These are phyloP conservation scores for Trifolium pratense DNA, from an alignment of 306 rosid species.

Conservation along the genomic window DNA sequence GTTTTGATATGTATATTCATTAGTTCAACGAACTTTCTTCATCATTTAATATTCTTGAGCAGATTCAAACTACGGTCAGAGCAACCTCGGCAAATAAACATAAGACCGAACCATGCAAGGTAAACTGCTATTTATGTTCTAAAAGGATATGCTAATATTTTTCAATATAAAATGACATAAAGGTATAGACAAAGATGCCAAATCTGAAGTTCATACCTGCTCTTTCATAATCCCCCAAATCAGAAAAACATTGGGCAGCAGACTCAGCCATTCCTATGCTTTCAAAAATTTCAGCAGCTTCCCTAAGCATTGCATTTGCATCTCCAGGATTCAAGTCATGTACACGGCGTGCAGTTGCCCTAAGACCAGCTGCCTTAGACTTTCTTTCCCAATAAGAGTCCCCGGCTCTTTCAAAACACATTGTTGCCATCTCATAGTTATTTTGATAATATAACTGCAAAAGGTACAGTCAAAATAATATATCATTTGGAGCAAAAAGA, in stretches of 20 bases:
- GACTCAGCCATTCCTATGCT: conserved; percentile 62
- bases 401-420: conserved; percentile 78
- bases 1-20: too few relatives aligned
- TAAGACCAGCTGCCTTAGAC: conserved; percentile 73
- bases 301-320: conserved; percentile 64
- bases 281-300: conserved; percentile 78
- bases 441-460: conserved; percentile 65
- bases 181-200: neutral
- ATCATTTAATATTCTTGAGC: too few relatives aligned
- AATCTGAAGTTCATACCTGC: conserved; percentile 59
- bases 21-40: too few relatives aligned
- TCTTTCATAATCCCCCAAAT: conserved; percentile 68
- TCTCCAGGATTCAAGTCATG: conserved; percentile 48
- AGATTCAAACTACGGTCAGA: too few relatives aligned
- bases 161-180: neutral
- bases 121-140: neutral
- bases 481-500: neutral
- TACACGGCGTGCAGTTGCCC: conserved; percentile 59
- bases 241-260: conserved; percentile 73
- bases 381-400: conserved; percentile 75
- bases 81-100: too few relatives aligned
- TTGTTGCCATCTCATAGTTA: conserved; percentile 74
- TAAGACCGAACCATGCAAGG: neutral
- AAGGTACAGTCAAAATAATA: neutral
- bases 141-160: neutral